Conservation (phyloP, 208 protist genomes). For the Acanthamoeba culbertsoni region DNA sequence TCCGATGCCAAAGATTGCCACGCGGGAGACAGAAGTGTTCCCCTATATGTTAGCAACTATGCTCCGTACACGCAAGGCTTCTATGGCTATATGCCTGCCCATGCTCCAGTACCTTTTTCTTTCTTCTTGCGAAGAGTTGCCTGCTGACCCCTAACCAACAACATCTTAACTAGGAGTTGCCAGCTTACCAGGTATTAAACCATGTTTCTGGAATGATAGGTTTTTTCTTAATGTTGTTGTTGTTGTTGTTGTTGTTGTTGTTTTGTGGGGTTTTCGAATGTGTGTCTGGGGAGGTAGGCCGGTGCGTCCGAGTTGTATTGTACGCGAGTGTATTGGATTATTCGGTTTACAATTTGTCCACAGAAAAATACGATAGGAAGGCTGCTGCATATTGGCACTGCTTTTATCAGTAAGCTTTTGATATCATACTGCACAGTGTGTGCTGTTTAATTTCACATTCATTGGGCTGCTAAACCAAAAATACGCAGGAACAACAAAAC, state of each 20-base stretch:
- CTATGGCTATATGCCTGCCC: not conserved
- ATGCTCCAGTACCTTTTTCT: not conserved
- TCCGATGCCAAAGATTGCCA: not conserved
- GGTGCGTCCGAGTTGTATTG: not conserved
- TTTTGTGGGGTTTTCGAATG: not conserved
- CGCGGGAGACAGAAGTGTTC: not conserved
- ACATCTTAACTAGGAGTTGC: too few species aligned
- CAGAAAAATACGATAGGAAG: constrained; percentile 56
- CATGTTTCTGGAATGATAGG: too few species aligned
- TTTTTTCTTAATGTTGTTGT: too few species aligned
- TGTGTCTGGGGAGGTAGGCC: not conserved
- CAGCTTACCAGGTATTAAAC: not conserved
- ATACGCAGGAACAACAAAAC: constrained; percentile 60
- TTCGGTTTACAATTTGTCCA: too few species aligned
- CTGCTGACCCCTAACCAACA: too few species aligned
- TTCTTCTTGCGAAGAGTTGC: not conserved
- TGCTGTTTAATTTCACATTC: too few species aligned
- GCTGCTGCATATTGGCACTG: constrained; percentile 9
- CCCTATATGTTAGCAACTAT: not conserved
- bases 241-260: not conserved
- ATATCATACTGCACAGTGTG: too few species aligned
- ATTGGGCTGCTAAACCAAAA: too few species aligned
- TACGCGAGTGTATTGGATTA: too few species aligned
- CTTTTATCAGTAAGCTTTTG: constrained; percentile 31
- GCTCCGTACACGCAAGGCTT: not conserved